Percentiles rank a stretch among this genome's conserved stretches.
Evolutionary conservation across 139 green algal species (phyloP).

Genomic region (Trebouxia sp.): DNA sequence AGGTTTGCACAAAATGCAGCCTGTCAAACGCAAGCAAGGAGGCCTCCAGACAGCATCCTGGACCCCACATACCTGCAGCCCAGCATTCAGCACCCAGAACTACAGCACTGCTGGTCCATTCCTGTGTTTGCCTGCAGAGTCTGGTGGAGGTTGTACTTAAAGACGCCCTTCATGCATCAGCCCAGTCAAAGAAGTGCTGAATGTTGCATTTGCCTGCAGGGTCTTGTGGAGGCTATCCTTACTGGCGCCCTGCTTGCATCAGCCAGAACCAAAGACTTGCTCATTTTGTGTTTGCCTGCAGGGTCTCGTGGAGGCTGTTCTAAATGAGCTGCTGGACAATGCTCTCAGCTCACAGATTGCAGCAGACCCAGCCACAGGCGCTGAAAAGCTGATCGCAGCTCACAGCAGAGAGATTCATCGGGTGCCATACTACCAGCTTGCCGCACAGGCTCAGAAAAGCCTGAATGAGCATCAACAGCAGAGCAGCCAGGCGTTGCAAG

Average conservation of each 20-base stretch:
- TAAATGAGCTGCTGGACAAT: neutral
- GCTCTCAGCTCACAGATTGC: constrained; percentile 6
- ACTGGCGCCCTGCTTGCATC: no score
- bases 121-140: no score
- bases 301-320: neutral
- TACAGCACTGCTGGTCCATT: no score
- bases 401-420: constrained; percentile 11
- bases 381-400: neutral
- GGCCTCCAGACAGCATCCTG: no score
- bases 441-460: neutral
- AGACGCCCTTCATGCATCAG: no score
- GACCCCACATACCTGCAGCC: no score
- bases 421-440: constrained; percentile 17
- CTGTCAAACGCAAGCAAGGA: no score
- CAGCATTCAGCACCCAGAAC: no score
- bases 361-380: constrained; percentile 13
- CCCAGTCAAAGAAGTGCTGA: neutral
- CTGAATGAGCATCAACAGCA: neutral
- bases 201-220: neutral
- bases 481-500: constrained; percentile 2
- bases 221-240: no score
- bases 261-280: neutral
- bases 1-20: no score
- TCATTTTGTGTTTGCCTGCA: neutral
- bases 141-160: no score